Conservation (phyloP, 768 basidiomycete genomes). For the Pleurotus sapidus region DNA sequence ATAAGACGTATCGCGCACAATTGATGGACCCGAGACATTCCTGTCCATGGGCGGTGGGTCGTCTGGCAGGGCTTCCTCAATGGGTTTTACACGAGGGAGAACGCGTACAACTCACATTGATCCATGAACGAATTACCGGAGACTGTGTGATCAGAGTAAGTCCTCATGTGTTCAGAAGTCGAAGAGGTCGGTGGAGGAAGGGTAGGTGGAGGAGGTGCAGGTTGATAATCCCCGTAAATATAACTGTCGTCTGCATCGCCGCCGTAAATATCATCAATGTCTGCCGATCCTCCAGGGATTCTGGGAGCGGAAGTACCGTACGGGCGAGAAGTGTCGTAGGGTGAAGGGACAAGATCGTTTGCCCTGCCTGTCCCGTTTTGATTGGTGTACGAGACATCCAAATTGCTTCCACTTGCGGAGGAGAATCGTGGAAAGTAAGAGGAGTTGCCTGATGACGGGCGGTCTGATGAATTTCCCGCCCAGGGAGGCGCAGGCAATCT, state of each 20-base stretch:
- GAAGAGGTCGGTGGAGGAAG: not conserved
- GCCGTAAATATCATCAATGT: not conserved
- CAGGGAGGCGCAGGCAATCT: conserved; percentile 17
- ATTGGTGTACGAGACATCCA: not conserved
- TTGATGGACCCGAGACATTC: not conserved
- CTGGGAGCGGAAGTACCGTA: conserved; percentile 5
- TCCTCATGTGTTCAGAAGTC: conserved; percentile 1
- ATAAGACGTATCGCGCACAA: not conserved
- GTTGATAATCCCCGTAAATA: conserved; percentile 6
- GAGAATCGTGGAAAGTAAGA: not conserved
- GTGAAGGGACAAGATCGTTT: not conserved
- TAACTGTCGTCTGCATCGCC: not conserved
- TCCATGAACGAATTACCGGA: not conserved
- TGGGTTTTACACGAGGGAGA: too few relatives aligned
- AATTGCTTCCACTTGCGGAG: conserved; percentile 1
- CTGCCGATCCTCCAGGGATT: not conserved
- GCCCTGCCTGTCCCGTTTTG: not conserved
- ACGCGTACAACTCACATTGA: not conserved
- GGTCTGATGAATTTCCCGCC: conserved; percentile 9
- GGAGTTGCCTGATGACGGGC: conserved; percentile 1
- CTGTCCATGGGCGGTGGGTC: not conserved
- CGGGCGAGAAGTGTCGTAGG: not conserved
- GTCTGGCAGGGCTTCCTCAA: too few relatives aligned
- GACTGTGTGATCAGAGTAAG: conserved; percentile 3
- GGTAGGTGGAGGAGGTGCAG: conserved; percentile 18